Evolutionary conservation across 495 filamentous ascomycete genomes (phyloP), one percentile per base, ranked within the genome.

Genomic region (Aspergillus sparsus): DNA sequence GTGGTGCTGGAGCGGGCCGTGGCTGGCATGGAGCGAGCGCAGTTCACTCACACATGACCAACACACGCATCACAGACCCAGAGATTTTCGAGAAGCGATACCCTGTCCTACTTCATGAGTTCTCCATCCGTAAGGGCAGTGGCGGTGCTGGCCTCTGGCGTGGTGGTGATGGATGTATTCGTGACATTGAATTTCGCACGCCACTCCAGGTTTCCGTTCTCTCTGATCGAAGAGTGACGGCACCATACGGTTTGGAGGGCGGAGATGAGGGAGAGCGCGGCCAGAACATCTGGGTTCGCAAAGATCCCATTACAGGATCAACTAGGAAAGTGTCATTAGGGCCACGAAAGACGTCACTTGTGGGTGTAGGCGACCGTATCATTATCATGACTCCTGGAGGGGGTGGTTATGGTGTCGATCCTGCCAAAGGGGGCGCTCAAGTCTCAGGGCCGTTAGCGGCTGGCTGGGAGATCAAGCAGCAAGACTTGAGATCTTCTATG

Each of bases 41-140:
- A 35, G 92, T 97, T 45, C 93, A 98, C 71, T 87, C 85, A 18
- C 91, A 98, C 74, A 96, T 97, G 89, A 98, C 93, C 12, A 98
- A 98, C 71, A 98, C 93, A 3, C 85, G 93, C 7, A 97, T 97
- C 68, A 96, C 93, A 0, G 93, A 98, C 76, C 80, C 89, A 0
- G 93, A 98, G 68, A 83, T 93, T 16, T 91, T 98, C 66, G 93
- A 98, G 71, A 79, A 91, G 0, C 82, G 93, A n/a, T 97, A 97
- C 68, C 93, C 93, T 1, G 89, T 97, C 2, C 70, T 97, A 9
- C 76, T 97, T 13, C 81, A 87, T 0, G 83, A 92, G 65, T 97
- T 96, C 70, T 85, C 85, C 3, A 80, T 97, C 27, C 78, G 93
- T 1, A 67, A 72, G 39, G 86, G 85, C 0, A 87, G 83, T 12